phyloP scores from a whole-genome alignment of 169 alveolate genomes.

The Cystoisospora suis region DNA sequence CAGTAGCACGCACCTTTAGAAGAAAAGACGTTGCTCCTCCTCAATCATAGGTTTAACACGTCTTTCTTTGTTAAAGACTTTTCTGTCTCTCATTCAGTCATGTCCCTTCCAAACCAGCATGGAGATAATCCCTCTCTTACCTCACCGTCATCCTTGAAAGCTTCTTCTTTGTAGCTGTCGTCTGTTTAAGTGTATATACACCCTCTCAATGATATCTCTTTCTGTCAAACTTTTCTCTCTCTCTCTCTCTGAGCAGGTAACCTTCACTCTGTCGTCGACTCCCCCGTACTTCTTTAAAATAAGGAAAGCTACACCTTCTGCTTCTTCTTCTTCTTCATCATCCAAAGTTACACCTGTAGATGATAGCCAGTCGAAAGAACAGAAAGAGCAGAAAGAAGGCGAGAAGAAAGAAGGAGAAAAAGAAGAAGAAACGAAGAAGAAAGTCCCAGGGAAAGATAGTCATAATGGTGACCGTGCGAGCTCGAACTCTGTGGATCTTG shows the following conservation, averaged over 20 bases:
- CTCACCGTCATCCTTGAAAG: too few relatives aligned
- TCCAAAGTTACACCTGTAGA: neutral
- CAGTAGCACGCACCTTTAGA: too few relatives aligned
- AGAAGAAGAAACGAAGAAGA: neutral
- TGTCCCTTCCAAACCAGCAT: too few relatives aligned
- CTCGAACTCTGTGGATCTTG: neutral
- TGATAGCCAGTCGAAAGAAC: neutral
- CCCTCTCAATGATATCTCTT: neutral
- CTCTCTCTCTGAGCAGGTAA: neutral
- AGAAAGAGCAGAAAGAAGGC: neutral
- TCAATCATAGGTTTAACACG: too few relatives aligned
- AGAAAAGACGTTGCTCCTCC: too few relatives aligned
- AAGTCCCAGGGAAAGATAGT: neutral
- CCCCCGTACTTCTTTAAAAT: slow-evolving; percentile 16
- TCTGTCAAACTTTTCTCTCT: neutral
- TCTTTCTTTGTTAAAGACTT: too few relatives aligned
- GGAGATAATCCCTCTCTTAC: too few relatives aligned
- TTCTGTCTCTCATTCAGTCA: too few relatives aligned
- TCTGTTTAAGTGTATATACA: neutral
- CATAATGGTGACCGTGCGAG: too few relatives aligned
- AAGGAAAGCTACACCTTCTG: neutral
- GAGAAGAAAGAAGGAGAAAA: neutral
- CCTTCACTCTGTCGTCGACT: neutral
- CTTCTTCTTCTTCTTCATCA: neutral
- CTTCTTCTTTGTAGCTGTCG: neutral